phyloP scores from a whole-genome alignment of 345 rosid species.

The Gossypium stocksii region DNA sequence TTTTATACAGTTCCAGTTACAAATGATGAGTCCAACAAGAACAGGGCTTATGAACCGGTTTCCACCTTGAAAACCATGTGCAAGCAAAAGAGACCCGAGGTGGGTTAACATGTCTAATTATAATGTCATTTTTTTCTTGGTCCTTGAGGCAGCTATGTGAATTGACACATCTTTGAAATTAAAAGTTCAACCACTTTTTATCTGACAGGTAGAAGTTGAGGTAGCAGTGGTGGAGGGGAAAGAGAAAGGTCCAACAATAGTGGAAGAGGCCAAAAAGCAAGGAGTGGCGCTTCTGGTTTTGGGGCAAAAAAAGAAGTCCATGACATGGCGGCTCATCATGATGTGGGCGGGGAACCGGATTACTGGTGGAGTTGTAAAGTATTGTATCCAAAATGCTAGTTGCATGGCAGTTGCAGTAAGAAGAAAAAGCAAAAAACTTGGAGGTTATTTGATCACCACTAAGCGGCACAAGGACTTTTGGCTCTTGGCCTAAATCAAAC shows the following conservation, averaged over 20 bases:
- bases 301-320: conserved; percentile 68
- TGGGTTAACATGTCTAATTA: conserved; percentile 14
- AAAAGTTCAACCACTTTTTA: neutral
- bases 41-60: conserved; percentile 44
- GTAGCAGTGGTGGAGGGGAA: conserved; percentile 58
- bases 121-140: neutral
- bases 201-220: conserved; percentile 56
- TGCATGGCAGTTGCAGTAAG: conserved; percentile 94
- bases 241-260: conserved; percentile 77
- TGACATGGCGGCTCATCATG: conserved; percentile 75
- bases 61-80: conserved; percentile 55
- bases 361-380: conserved; percentile 57
- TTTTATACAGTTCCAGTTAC: conserved; percentile 21
- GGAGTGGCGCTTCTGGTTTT: conserved; percentile 58
- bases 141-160: neutral
- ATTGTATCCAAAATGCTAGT: conserved; percentile 73
- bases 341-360: conserved; percentile 60
- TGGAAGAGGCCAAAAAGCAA: conserved; percentile 73
- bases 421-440: conserved; percentile 69
- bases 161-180: neutral
- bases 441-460: conserved; percentile 90
- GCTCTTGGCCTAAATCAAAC: conserved; percentile 60
- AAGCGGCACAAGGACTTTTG: conserved; percentile 95
- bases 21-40: conserved; percentile 34
- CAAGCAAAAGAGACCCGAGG: conserved; percentile 80